These are phyloP conservation scores for Colletotrichum kahawae DNA, from an alignment of 2,329 filamentous ascomycete genomes.

Conservation along the genomic window DNA sequence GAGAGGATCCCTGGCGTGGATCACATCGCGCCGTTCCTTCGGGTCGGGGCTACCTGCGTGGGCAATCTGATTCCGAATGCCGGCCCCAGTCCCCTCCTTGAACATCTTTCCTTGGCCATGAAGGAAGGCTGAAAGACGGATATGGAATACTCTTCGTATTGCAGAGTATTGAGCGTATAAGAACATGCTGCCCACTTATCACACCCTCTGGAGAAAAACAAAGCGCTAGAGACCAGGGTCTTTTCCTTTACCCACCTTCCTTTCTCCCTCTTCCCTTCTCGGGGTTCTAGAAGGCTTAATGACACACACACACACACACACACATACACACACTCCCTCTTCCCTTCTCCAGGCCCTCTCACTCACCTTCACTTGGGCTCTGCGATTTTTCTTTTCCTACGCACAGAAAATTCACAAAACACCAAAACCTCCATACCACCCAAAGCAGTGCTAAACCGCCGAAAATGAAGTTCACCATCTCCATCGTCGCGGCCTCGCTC, in stretches of 20 bases:
- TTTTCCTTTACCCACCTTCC: not conserved
- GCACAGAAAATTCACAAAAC: not conserved
- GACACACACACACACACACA: too few relatives aligned
- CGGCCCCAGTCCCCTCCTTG: not conserved
- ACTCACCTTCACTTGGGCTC: not conserved
- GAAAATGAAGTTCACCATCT: not conserved
- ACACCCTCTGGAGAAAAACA: not conserved
- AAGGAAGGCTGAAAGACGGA: not conserved
- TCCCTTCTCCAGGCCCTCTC: not conserved
- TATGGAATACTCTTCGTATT: not conserved
- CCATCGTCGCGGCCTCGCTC: not conserved
- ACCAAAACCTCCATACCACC: not conserved
- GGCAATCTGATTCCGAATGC: not conserved
- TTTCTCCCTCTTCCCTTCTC: not conserved
- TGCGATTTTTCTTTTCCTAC: not conserved
- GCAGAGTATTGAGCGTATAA: not conserved
- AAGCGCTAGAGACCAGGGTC: not conserved
- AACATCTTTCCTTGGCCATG: not conserved
- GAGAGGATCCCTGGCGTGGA: not conserved
- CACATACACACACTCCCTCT: not conserved
- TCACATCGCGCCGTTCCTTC: not conserved
- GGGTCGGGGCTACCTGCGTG: not conserved
- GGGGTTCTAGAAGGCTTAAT: too few relatives aligned
- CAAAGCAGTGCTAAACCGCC: not conserved
- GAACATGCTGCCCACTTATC: not conserved